Conservation (phyloP, 208 protist species). For the Acanthamoeba culbertsoni region DNA sequence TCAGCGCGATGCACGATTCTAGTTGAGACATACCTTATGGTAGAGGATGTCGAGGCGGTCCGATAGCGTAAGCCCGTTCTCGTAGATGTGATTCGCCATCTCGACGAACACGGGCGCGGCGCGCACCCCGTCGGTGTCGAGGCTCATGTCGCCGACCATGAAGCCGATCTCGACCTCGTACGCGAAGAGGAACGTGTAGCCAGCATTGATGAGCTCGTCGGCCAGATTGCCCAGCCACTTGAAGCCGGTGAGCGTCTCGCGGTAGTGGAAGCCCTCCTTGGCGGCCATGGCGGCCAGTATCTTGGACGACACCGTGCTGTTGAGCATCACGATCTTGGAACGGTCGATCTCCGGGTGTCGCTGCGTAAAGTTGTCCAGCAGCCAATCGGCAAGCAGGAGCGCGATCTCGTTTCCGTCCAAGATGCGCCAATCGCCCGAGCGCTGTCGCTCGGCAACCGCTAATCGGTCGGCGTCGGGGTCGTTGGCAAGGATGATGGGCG, state of each 20-base stretch:
- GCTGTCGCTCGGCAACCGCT: constrained; percentile 89
- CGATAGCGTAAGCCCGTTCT: constrained; percentile 65
- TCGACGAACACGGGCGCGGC: constrained; percentile 90
- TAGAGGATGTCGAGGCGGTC: neutral
- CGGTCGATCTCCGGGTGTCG: neutral
- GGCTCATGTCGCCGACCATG: constrained; percentile 88
- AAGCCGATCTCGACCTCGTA: constrained; percentile 98
- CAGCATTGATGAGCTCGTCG: constrained; percentile 74
- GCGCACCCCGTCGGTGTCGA: constrained; percentile 97
- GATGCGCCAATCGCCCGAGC: constrained; percentile 88
- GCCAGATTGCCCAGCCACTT: constrained; percentile 97
- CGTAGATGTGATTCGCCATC: constrained; percentile 85
- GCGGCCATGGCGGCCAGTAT: constrained; percentile 91
- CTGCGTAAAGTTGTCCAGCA: constrained; percentile 81
- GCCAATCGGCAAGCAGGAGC: constrained; percentile 94
- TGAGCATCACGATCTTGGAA: constrained; percentile 75
- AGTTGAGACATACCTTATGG: constrained; percentile 59
- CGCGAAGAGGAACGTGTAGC: constrained; percentile 87
- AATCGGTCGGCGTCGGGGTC: constrained; percentile 98
- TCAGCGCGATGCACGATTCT: no score
- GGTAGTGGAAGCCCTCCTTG: constrained; percentile 87
- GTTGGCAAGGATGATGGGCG: constrained; percentile 94
- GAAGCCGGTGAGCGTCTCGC: constrained; percentile 97
- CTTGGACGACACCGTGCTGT: constrained; percentile 85
- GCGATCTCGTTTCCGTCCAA: constrained; percentile 98